These are phyloP conservation scores for Teratosphaeria destructans DNA, from an alignment of 2,329 filamentous ascomycete genomes.

Conservation along the genomic window DNA sequence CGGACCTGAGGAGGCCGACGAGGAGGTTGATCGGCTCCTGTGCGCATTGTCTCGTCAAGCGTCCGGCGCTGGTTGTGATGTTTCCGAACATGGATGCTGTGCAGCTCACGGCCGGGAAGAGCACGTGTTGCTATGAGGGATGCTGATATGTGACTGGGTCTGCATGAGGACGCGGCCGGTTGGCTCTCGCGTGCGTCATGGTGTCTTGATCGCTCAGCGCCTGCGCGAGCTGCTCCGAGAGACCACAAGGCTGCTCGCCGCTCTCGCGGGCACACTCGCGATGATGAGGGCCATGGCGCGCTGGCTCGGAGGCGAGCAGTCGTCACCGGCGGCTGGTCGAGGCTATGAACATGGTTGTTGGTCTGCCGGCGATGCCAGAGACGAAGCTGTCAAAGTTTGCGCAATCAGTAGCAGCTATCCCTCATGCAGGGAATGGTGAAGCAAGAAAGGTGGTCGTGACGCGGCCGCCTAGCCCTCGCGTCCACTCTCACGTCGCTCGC, in stretches of 20 bases:
- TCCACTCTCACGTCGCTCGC: background rate
- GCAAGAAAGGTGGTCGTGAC: background rate
- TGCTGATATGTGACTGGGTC: background rate
- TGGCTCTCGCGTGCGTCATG: background rate
- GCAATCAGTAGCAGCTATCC: background rate
- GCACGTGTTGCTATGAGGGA: background rate
- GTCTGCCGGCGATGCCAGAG: background rate
- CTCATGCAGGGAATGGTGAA: background rate
- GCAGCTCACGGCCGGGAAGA: background rate
- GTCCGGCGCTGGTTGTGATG: background rate
- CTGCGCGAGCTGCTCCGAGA: background rate
- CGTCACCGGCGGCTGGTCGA: background rate
- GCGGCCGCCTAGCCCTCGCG: background rate
- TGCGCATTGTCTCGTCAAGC: background rate
- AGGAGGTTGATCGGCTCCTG: background rate
- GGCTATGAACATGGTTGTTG: background rate
- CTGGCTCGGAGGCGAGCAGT: background rate
- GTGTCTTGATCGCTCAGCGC: background rate
- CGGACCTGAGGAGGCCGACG: no score
- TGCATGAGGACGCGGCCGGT: background rate
- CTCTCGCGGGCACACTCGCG: background rate
- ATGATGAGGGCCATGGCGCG: background rate
- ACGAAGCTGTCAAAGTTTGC: background rate
- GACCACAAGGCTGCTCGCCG: background rate
- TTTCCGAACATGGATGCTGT: background rate